These are phyloP conservation scores for Solanum clarkiae DNA, from an alignment of 257 asterid species.

Conservation along the genomic window DNA sequence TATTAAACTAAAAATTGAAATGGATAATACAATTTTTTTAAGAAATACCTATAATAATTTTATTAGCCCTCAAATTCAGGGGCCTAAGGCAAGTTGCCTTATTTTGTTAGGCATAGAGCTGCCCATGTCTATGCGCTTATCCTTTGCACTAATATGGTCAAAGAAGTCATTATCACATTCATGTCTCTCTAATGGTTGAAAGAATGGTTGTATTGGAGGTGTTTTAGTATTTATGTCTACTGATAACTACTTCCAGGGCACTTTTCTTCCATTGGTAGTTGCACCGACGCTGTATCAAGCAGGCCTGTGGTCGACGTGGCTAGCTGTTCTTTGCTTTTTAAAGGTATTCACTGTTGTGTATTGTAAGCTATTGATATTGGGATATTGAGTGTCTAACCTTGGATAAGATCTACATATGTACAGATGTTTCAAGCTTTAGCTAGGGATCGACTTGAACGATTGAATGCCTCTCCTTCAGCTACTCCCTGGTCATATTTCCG, in stretches of 20 bases:
- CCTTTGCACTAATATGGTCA: neutral
- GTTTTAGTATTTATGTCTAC: neutral
- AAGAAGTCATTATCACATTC: neutral
- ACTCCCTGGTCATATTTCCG: conserved; percentile 86
- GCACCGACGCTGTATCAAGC: conserved; percentile 67
- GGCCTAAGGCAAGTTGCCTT: too few species aligned
- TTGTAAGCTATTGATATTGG: neutral
- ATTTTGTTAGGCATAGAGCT: too few species aligned
- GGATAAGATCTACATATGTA: neutral
- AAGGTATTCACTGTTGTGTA: conserved; percentile 38
- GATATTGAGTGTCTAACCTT: neutral
- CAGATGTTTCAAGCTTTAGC: conserved; percentile 99
- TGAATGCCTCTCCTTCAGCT: conserved; percentile 91
- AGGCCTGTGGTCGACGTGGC: conserved; percentile 82
- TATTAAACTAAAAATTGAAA: too few species aligned
- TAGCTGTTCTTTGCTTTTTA: conserved; percentile 68
- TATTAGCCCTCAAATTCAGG: too few species aligned
- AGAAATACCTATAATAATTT: too few species aligned
- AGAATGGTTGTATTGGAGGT: neutral
- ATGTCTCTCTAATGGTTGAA: neutral
- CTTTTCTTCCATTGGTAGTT: conserved; percentile 84
- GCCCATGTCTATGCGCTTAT: neutral
- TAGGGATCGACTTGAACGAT: conserved; percentile 86
- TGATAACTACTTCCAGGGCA: conserved; percentile 54
- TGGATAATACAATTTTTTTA: too few species aligned